phyloP scores from a whole-genome alignment of 768 basidiomycete genomes.

The Amanita pseudoporphyria region DNA sequence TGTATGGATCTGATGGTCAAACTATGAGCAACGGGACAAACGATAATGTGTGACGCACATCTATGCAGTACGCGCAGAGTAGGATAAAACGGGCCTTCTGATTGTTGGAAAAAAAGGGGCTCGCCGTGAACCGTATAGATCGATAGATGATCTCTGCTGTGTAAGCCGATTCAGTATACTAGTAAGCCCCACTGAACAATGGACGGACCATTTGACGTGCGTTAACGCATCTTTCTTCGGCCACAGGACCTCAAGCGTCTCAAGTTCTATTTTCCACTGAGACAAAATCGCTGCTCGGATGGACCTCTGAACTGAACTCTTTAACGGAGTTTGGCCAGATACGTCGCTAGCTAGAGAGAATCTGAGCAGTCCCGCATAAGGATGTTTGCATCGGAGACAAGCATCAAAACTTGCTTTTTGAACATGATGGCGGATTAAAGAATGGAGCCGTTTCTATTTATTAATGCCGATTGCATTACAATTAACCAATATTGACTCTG shows the following conservation, averaged over 20 bases:
- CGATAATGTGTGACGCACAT: constrained; percentile 43
- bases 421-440: constrained; percentile 37
- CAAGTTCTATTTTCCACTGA: constrained; percentile 76
- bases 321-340: constrained; percentile 82
- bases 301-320: constrained; percentile 85
- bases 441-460: not conserved
- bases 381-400: constrained; percentile 7
- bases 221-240: constrained; percentile 96
- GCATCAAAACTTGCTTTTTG: constrained; percentile 47
- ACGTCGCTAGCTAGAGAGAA: constrained; percentile 74
- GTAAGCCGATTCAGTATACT: constrained; percentile 15
- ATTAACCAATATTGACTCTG: not conserved
- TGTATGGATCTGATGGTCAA: constrained; percentile 63
- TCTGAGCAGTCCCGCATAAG: constrained; percentile 26
- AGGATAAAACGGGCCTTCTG: constrained; percentile 88
- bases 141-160: constrained; percentile 91
- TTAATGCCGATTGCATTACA: too few species aligned
- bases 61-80: constrained; percentile 85
- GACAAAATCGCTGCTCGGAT: constrained; percentile 74
- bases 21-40: constrained; percentile 4
- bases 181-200: not conserved
- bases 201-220: constrained; percentile 85
- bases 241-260: constrained; percentile 87
- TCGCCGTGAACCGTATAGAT: constrained; percentile 84
- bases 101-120: constrained; percentile 93